phyloP scores from a whole-genome alignment of 129 eudicot species.

The Ambrosia trifida region DNA sequence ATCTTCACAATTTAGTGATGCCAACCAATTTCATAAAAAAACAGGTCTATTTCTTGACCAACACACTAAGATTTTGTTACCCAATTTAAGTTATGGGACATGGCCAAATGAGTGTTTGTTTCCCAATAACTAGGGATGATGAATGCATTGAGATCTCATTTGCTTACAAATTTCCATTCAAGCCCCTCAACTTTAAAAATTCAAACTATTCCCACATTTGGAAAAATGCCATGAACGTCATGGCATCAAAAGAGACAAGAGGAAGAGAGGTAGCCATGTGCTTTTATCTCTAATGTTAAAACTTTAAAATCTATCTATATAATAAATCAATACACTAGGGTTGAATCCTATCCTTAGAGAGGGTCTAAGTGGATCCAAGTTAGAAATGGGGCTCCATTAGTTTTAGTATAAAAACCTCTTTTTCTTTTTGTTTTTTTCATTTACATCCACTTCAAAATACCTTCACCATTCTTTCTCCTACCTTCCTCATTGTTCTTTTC shows the following conservation, averaged over 20 bases:
- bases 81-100: constrained; percentile 31
- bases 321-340: too few species aligned
- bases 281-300: constrained; percentile 15
- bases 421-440: too few species aligned
- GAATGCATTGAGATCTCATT: constrained; percentile 27
- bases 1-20: constrained; percentile 35
- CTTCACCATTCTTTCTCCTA: too few species aligned
- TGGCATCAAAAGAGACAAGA: constrained; percentile 41
- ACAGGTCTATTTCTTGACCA: constrained; percentile 30
- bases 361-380: too few species aligned
- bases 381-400: too few species aligned
- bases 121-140: constrained; percentile 34
- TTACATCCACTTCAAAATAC: too few species aligned
- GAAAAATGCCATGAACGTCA: constrained; percentile 25
- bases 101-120: constrained; percentile 29
- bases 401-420: too few species aligned
- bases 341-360: too few species aligned
- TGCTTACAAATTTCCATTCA: neutral
- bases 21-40: constrained; percentile 34
- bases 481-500: too few species aligned
- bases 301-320: constrained; percentile 19
- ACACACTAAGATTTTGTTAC: constrained; percentile 32
- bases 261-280: constrained; percentile 30
- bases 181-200: constrained; percentile 2
- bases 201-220: constrained; percentile 12